phyloP scores from a whole-genome alignment of 805 yeast species.

The Candida easanensis region DNA sequence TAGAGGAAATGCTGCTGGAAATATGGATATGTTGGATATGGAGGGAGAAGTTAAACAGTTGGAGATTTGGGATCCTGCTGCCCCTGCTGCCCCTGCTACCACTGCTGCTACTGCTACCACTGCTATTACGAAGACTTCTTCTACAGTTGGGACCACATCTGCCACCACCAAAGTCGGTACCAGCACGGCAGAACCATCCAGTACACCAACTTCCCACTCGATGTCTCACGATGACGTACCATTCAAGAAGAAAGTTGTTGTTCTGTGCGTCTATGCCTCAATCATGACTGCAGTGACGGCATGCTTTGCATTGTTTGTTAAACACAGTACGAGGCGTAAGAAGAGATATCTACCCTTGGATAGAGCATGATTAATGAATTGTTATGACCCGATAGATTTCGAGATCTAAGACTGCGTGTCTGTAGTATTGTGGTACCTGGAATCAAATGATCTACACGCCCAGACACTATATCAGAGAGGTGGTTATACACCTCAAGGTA shows the following conservation, averaged over 20 bases:
- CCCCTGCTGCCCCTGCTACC: neutral
- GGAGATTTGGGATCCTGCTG: neutral
- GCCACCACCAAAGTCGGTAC: no score
- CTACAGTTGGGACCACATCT: neutral
- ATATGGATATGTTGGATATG: conserved; percentile 51
- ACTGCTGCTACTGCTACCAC: neutral
- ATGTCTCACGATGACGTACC: neutral
- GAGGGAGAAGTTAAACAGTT: conserved; percentile 35
- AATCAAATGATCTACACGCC: no score
- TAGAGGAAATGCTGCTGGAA: conserved; percentile 71
- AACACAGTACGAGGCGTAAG: conserved; percentile 1
- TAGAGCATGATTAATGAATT: no score
- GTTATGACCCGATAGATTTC: no score
- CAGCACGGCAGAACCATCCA: neutral
- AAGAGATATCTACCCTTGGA: no score
- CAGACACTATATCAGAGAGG: no score
- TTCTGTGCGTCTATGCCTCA: conserved; percentile 30
- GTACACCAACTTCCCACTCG: neutral
- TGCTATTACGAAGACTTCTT: neutral
- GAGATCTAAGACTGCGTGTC: no score
- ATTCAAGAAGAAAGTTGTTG: conserved; percentile 27
- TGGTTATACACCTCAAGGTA: no score
- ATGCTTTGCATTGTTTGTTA: conserved; percentile 7
- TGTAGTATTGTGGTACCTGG: no score
- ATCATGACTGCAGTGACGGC: conserved; percentile 24